Base-by-base conservation (phyloP, 2,329 filamentous ascomycete species). In the Pseudodiploospora longispora region DNA sequence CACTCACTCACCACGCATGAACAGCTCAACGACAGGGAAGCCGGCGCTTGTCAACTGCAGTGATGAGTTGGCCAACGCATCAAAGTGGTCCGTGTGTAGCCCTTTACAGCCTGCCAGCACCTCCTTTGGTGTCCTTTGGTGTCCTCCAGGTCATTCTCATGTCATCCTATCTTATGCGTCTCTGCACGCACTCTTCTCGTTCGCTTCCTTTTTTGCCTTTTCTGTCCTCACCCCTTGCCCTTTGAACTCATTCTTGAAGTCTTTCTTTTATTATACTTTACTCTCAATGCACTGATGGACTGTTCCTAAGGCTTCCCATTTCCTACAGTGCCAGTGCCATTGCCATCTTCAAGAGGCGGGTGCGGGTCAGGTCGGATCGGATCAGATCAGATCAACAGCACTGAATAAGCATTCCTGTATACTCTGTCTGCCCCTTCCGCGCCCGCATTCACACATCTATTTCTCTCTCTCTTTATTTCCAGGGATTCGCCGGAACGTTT, bases 51-150 rank as follows among this genome's bases (percentile, higher is more conserved):
- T 55, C 55, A 57, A 46, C 60, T 82, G 63, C 63, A 65, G 51
- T 60, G 59, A 63, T 66, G 63, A 63, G 63, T 60, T 66, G 62
- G 61, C 62, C 61, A 65, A 64, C 61, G 60, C 62, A 65, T 62
- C 61, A 63, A 19, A 62, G 62, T 65, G 64, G 62, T 59, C 62
- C 64, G 60, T 65, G 61, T 63, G 60, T 62, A 64, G 61, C 61
- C 19, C 56, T 53, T 55, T 49, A 52, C 47, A 54, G 42, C 50
- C 44, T 44, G 48, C 50, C 47, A 46, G 44, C 50, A 42, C 36
- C 35, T 36, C 39, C 52, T 43, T 46, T 52, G 19, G 19, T 19
- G 19, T 50, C 43, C 44, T 39, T 43, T 19, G 19, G 19, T 19
- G 19, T 45, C 38, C 42, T 47, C 30, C 19, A 44, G 38, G 46